These are phyloP conservation scores for Malus sylvestris DNA, from an alignment of 306 rosid species.

Conservation along the genomic window DNA sequence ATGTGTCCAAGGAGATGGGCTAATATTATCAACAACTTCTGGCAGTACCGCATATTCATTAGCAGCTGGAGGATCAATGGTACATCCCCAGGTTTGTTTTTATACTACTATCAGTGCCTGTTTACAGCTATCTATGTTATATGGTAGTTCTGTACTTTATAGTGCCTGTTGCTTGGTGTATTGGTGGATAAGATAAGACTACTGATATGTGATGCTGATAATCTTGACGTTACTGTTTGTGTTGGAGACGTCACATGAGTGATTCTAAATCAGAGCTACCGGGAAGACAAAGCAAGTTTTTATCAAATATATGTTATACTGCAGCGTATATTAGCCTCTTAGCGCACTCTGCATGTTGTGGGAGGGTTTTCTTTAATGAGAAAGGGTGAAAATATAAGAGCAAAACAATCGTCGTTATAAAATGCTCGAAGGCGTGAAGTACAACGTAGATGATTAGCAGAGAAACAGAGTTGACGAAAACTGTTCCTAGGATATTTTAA, in stretches of 20 bases:
- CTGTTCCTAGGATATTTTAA: not conserved
- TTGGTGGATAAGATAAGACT: not conserved
- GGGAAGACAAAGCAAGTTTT: not conserved
- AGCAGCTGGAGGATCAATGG: slow-evolving; percentile 99
- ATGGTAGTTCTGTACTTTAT: not conserved
- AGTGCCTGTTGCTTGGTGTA: not conserved
- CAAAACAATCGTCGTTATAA: not conserved
- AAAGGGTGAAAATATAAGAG: not conserved
- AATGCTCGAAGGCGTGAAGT: not conserved
- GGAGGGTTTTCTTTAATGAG: not conserved
- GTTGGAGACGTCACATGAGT: not conserved
- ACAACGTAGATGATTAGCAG: not conserved
- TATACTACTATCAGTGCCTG: not conserved
- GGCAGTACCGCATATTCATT: slow-evolving; percentile 96
- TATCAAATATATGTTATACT: not conserved
- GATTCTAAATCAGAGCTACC: not conserved
- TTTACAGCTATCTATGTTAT: not conserved
- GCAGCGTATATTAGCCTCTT: not conserved
- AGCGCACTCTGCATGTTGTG: not conserved
- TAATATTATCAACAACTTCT: slow-evolving; percentile 86
- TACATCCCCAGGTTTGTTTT: slow-evolving; percentile 87
- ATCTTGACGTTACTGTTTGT: not conserved
- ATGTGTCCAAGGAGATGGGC: slow-evolving; percentile 92
- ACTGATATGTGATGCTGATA: not conserved
- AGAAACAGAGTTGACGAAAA: not conserved